A percentile compares a stretch with the other conserved stretches of the same genome.
phyloP scores from a whole-genome alignment of 2,329 filamentous ascomycete genomes.

The Diaporthe amygdali region DNA sequence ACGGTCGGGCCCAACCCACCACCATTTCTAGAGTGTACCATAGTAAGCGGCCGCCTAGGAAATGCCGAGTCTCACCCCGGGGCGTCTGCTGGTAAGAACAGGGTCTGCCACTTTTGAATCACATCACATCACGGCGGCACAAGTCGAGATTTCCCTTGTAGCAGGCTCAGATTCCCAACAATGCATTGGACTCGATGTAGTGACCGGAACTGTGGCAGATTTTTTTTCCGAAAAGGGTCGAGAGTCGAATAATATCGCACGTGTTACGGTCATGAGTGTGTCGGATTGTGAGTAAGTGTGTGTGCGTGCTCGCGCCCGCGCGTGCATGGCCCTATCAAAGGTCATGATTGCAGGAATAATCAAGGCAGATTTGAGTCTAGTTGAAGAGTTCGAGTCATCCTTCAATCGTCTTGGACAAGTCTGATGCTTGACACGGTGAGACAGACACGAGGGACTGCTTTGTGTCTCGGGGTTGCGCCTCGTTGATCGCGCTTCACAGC shows the following conservation, averaged over 20 bases:
- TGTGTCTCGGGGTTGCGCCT: constrained; percentile 16
- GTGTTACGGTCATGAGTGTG: neutral
- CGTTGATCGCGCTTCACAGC: constrained; percentile 2
- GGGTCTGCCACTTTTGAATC: constrained; percentile 1
- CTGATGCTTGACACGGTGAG: neutral
- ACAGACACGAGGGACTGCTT: neutral
- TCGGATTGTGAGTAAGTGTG: neutral
- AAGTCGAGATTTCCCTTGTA: neutral
- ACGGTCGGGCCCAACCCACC: constrained; percentile 12
- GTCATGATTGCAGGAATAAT: neutral
- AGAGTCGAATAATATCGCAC: neutral
- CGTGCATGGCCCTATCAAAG: neutral
- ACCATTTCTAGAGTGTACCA: neutral
- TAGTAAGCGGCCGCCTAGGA: constrained; percentile 1
- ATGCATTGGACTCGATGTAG: neutral
- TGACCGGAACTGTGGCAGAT: neutral
- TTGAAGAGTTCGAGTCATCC: neutral
- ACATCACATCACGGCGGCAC: constrained; percentile 14
- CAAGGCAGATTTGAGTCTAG: constrained; percentile 3
- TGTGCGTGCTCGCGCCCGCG: neutral
- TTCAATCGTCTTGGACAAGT: neutral
- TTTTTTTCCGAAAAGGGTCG: neutral
- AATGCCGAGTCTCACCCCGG: neutral
- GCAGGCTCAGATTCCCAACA: neutral
- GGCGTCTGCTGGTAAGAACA: constrained; percentile 10